Evolutionary conservation across 78 protist genomes (phyloP).

Genomic region (Dictyostelium brefeldianum): DNA sequence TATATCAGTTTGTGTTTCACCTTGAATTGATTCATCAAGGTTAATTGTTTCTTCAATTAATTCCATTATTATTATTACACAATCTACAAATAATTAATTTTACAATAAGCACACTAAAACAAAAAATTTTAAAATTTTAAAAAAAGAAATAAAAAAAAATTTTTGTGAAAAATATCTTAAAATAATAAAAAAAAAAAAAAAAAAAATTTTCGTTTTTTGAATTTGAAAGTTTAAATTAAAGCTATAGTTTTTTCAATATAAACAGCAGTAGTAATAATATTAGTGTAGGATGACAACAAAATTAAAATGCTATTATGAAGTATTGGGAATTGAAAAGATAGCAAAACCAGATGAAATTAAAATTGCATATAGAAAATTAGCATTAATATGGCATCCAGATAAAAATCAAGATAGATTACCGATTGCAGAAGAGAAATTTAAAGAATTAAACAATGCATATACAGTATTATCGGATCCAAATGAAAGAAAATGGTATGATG

Average conservation of each 20-base stretch:
- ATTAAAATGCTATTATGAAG: slow-evolving; percentile 86
- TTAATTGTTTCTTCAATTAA: background rate
- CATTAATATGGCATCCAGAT: slow-evolving; percentile 92
- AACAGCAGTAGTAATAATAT: too few relatives aligned
- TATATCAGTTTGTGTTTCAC: background rate
- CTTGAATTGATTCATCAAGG: background rate
- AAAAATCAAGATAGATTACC: slow-evolving; percentile 81
- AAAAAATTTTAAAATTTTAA: too few relatives aligned
- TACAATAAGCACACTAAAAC: too few relatives aligned
- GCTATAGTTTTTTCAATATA: too few relatives aligned
- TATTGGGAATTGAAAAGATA: slow-evolving; percentile 73
- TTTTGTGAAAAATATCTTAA: background rate
- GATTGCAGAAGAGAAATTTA: slow-evolving; percentile 87
- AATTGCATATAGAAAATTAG: slow-evolving; percentile 84
- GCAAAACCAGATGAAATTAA: slow-evolving; percentile 86
- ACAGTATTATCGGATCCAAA: slow-evolving; percentile 78
- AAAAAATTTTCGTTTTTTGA: too few relatives aligned
- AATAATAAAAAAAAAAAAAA: background rate
- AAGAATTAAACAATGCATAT: slow-evolving; percentile 89
- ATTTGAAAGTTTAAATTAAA: too few relatives aligned
- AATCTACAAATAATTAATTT: background rate
- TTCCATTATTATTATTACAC: background rate
- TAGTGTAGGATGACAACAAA: background rate
- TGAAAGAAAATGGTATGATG: slow-evolving; percentile 92
- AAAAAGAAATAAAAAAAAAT: too few relatives aligned